Conservation (phyloP, 2,329 filamentous ascomycete genomes). For the Rhynchosporium agropyri region DNA sequence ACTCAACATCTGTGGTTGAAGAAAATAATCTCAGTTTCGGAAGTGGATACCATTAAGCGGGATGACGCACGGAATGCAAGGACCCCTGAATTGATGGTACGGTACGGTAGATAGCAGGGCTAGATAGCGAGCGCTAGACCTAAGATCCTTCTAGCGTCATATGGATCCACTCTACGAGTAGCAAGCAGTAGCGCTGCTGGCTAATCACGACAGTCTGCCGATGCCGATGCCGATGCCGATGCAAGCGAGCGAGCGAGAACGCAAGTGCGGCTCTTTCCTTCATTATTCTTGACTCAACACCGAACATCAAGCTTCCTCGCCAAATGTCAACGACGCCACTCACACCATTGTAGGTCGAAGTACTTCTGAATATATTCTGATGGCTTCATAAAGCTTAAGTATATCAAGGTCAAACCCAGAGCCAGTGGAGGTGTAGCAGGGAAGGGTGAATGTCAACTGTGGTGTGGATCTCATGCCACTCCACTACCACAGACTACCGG, state of each 20-base stretch:
- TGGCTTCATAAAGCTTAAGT: no score
- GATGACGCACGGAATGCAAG: background rate
- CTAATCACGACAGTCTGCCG: background rate
- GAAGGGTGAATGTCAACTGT: no score
- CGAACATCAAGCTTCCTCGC: slow-evolving; percentile 1
- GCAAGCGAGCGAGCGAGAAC: no score
- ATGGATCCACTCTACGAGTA: background rate
- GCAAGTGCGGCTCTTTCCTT: background rate
- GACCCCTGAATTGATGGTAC: no score
- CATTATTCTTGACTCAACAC: background rate
- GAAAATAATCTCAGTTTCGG: background rate
- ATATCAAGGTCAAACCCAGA: no score
- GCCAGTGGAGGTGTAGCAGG: no score
- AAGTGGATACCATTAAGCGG: background rate
- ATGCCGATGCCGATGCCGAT: background rate
- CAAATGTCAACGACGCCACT: background rate
- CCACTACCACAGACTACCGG: background rate
- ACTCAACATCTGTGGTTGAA: background rate
- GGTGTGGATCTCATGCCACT: no score
- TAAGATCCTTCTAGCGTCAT: slow-evolving; percentile 24
- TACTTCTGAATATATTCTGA: no score
- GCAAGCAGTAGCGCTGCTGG: background rate
- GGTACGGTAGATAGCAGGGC: background rate
- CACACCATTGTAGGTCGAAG: background rate
- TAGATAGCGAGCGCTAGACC: slow-evolving; percentile 14